Percentiles rank a stretch among this genome's conserved stretches.
These are phyloP conservation scores for Cystobasidium sp. DNA, from an alignment of 1,284 basidiomycete species.

Conservation along the genomic window DNA sequence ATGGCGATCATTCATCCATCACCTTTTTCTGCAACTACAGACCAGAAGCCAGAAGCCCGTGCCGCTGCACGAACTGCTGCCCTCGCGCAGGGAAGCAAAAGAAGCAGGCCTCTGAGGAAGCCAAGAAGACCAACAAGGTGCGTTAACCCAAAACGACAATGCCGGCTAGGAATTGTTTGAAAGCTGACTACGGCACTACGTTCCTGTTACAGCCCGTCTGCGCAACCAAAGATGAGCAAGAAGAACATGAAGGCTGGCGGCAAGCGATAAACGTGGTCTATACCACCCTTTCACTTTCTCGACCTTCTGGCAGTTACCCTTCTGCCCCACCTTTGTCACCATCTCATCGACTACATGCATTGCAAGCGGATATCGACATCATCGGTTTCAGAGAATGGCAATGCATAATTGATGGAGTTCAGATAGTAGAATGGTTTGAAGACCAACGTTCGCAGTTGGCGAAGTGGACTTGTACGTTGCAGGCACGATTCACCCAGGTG, in stretches of 20 bases:
- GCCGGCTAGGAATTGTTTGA: background rate
- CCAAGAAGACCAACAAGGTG: constrained; percentile 46
- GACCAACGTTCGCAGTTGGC: too few relatives aligned
- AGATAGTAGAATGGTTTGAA: background rate
- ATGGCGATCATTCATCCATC: background rate
- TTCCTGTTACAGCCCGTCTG: constrained; percentile 41
- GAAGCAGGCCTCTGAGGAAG: constrained; percentile 51
- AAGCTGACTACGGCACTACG: too few relatives aligned
- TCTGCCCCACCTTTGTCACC: constrained; percentile 7
- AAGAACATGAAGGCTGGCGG: constrained; percentile 42
- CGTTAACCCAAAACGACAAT: background rate
- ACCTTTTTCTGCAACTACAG: background rate
- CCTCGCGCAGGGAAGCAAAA: constrained; percentile 52
- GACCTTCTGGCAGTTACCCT: constrained; percentile 2
- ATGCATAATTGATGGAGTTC: constrained; percentile 10
- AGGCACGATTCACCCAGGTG: background rate
- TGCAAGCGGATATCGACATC: constrained; percentile 11
- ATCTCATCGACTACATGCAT: constrained; percentile 17
- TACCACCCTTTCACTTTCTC: background rate
- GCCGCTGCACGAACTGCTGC: constrained; percentile 60
- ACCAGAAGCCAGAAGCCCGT: constrained; percentile 82
- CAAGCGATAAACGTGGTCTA: constrained; percentile 37
- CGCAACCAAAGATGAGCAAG: constrained; percentile 34
- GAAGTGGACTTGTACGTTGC: too few relatives aligned
- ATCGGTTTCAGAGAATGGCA: constrained; percentile 9